Evolutionary conservation across 805 yeast species (phyloP).

Genomic region (Ogataea pini): DNA sequence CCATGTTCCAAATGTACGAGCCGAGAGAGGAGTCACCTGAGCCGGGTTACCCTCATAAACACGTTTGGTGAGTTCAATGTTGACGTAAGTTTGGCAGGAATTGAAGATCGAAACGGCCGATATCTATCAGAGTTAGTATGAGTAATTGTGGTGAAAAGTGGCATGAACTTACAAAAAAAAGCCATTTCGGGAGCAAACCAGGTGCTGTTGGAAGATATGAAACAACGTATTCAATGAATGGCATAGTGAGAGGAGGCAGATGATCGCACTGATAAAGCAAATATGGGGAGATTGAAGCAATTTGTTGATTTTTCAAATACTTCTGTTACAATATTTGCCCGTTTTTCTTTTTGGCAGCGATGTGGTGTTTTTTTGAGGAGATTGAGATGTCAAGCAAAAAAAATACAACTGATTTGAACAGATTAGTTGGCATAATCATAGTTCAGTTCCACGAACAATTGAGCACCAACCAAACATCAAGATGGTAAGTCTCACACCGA

Average conservation of each 20-base stretch:
- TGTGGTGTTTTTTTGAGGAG: neutral
- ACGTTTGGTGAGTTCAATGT: constrained; percentile 68
- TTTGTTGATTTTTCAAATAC: neutral
- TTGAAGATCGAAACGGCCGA: constrained; percentile 92
- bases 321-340: neutral
- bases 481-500: constrained; percentile 11
- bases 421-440: neutral
- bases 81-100: constrained; percentile 79
- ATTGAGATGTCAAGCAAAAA: neutral
- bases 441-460: neutral
- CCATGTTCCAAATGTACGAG: constrained; percentile 99
- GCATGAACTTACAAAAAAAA: constrained; percentile 52
- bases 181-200: constrained; percentile 75
- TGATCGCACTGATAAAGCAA: neutral
- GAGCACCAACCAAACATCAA: neutral
- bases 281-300: neutral
- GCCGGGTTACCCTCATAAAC: constrained; percentile 71
- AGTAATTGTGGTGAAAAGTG: neutral
- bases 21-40: constrained; percentile 65
- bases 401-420: neutral
- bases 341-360: neutral
- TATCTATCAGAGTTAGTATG: constrained; percentile 36
- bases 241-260: constrained; percentile 6
- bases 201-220: constrained; percentile 44
- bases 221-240: constrained; percentile 31